Conservation (phyloP, 2,329 filamentous ascomycete species). For the Hypoxylon rubiginosum region DNA sequence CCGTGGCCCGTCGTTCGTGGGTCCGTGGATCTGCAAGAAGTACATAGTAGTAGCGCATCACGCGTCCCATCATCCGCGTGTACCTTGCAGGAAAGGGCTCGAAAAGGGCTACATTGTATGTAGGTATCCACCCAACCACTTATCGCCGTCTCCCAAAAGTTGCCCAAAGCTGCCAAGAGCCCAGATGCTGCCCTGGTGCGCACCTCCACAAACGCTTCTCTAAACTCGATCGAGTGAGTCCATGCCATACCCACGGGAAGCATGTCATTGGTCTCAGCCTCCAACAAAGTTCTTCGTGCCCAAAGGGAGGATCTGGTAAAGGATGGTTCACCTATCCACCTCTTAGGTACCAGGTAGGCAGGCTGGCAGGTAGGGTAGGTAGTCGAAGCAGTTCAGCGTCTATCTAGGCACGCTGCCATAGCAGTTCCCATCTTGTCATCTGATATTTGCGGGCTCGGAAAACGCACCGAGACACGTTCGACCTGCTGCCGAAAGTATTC, state of each 20-base stretch:
- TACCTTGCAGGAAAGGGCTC: conserved; percentile 44
- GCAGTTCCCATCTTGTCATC: conserved; percentile 8
- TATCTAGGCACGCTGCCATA: background rate
- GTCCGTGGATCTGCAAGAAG: conserved; percentile 28
- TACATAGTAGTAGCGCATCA: conserved; percentile 40
- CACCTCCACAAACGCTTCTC: conserved; percentile 42
- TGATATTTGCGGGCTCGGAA: conserved; percentile 24
- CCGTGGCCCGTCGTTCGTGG: conserved; percentile 6
- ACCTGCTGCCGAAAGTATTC: conserved; percentile 18
- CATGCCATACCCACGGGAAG: conserved; percentile 32
- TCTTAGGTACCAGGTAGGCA: too few relatives aligned
- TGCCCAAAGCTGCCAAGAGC: background rate
- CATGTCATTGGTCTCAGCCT: conserved; percentile 41
- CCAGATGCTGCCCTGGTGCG: background rate
- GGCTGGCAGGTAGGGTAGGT: too few relatives aligned
- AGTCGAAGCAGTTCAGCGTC: background rate
- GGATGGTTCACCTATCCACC: conserved; percentile 10
- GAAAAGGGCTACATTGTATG: conserved; percentile 23
- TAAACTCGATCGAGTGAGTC: conserved; percentile 41
- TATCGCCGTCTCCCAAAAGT: background rate
- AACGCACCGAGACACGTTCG: conserved; percentile 29
- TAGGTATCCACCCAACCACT: conserved; percentile 29
- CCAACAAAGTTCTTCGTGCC: conserved; percentile 22
- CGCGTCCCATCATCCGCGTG: conserved; percentile 39
- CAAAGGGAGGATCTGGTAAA: conserved; percentile 17